Evolutionary conservation across 2,329 filamentous ascomycete genomes (phyloP), one percentile per base, ranked within the genome.

Genomic region (Colletotrichum tropicicola): DNA sequence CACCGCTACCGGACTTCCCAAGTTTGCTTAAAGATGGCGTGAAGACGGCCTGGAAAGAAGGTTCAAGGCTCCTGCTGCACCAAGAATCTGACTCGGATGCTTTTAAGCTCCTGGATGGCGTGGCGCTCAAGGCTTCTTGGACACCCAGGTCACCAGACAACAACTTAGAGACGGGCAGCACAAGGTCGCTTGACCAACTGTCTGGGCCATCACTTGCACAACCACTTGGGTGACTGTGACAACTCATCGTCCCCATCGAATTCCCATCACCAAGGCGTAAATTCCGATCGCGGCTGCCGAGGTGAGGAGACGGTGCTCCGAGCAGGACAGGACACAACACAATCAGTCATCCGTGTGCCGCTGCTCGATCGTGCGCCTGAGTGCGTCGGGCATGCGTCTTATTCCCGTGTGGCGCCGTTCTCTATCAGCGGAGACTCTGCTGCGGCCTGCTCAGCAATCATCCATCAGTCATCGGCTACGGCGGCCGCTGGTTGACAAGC

Each of bases 391-490:
- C 8, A 9, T 30, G 37, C 27, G 30, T 23, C 28, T 60, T 44
- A 44, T 65, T 55, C 21, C 25, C 48, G 56, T 27, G 25, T 19
- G 21, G 44, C 41, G 30, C 35, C 35, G 48, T 55, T 13, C 49
- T 44, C 43, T 39, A n/a, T 51, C 57, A 51, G 57, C 61, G 57
- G 49, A 61, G 43, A 45, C 60, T 8, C 45, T 23, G 35, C 8
- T 8, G 21, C 10, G 2, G 35, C 13, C 25, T 55, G 39, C 52
- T 47, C 30, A 45, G 57, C 57, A 35, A 45, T 37, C 43, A 55
- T 55, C 35, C 59, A 25, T 53, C 32, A 61, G 35, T 49, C 52
- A 43, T 49, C 43, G 57, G 61, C 43, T 61, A 15, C 23, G 10
- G 43, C 44, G 57, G 49, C 30, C 21, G 28, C 9, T 6, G 54